Evolutionary conservation across 2,329 filamentous ascomycete species (phyloP), one percentile per base, ranked within the genome.

Genomic region (Epichloe gansuensis): DNA sequence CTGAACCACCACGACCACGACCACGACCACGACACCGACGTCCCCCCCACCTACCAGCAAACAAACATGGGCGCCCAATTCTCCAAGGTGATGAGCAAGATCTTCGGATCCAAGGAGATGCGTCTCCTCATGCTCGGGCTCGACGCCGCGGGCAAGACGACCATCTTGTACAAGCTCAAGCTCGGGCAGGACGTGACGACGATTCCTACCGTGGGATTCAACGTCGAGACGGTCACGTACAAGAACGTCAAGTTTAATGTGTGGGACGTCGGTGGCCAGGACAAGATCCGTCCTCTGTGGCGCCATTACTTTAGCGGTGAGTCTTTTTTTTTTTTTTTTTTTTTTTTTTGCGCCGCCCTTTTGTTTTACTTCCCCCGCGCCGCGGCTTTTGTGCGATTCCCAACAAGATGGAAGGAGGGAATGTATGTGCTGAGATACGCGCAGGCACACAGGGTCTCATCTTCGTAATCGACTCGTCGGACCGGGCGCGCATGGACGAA

Each of bases 211-310:
- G 93, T 98, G 63, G 93, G 91, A 62, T 97, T 97, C 81, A 97
- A 97, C 80, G 93, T 97, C 71, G 91, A 97, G 78, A 95, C 90
- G 4, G 91, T 97, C 64, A 94, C 91, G 61, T 96, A 95, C 78
- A 96, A 96, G 81, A 97, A 97, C 71, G 91, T 96, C 73, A 94
- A 96, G 74, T 97, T 97, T 78, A 97, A 94, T 65, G 91, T 97
- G 58, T 97, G 91, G 91, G 91, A 97, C 76, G 91, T 97, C 55
- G 91, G 91, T 72, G 91, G 91, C 59, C 91, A 97, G 78, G 91
- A 97, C 80, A 97, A 97, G 84, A 97, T 97, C 66, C 82, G 91
- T 60, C 91, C 91, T 58, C 76, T 97, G 56, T 97, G 91, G 91
- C 85, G 91, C 73, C 91, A 97, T 77, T 97, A 97, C 76, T 97